Evolutionary conservation across 257 asterid genomes (phyloP).

Genomic region (Euphrasia confusa): DNA sequence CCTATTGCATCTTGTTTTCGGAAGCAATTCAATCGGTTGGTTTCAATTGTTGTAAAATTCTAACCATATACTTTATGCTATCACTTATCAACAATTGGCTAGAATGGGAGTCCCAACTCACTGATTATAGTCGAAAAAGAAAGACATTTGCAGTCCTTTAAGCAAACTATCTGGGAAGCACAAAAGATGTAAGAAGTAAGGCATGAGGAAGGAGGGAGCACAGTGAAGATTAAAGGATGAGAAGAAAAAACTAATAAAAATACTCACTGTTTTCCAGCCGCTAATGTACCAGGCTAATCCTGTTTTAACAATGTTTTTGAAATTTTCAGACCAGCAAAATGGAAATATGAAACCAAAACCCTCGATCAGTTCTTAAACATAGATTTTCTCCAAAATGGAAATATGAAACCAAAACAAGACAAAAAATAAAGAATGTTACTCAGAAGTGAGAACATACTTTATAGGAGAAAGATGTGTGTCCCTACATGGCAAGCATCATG

Average conservation of each 20-base stretch:
- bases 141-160: not conserved
- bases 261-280: conserved; percentile 2
- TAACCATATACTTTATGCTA: not conserved
- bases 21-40: not conserved
- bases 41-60: not conserved
- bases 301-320: not conserved
- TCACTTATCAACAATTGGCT: conserved; percentile 5
- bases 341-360: too few species aligned
- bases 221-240: not conserved
- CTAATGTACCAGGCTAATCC: not conserved
- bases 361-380: conserved; percentile 4
- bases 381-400: conserved; percentile 1
- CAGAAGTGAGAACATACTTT: conserved; percentile 4
- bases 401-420: conserved; percentile 4
- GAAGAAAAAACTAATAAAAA: not conserved
- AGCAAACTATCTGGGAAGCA: conserved; percentile 6
- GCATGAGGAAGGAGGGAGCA: conserved; percentile 3
- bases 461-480: too few species aligned
- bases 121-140: conserved; percentile 8
- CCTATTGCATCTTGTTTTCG: not conserved
- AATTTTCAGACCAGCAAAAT: conserved; percentile 1
- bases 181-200: not conserved
- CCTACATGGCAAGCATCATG: not conserved
- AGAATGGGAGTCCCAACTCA: conserved; percentile 4
- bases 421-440: conserved; percentile 2